Conservation (phyloP, 1,139 yeast genomes). For the Arxiozyma telluris region DNA sequence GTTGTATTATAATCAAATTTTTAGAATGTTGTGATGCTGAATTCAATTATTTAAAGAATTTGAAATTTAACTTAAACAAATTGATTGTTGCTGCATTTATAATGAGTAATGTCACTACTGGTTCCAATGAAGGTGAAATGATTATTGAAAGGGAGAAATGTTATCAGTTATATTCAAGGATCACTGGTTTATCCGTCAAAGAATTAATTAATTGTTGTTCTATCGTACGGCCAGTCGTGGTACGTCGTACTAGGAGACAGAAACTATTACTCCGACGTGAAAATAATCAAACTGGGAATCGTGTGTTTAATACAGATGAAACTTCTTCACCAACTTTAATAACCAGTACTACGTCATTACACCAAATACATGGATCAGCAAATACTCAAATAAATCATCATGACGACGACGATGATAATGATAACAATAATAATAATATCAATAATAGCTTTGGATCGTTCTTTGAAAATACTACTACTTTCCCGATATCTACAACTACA, state of each 20-base stretch:
- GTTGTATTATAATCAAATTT: slow-evolving; percentile 22
- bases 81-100: slow-evolving; percentile 19
- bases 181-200: slow-evolving; percentile 17
- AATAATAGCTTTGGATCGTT: not conserved
- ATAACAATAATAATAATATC: too few species aligned
- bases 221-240: slow-evolving; percentile 20
- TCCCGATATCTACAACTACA: not conserved
- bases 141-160: slow-evolving; percentile 14
- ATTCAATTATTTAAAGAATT: slow-evolving; percentile 16
- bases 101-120: slow-evolving; percentile 14
- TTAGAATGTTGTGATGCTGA: slow-evolving; percentile 16
- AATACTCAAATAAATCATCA: not conserved
- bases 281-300: not conserved
- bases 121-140: slow-evolving; percentile 10
- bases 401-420: too few species aligned
- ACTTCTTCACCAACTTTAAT: not conserved
- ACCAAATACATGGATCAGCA: not conserved
- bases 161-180: slow-evolving; percentile 12
- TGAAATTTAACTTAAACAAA: slow-evolving; percentile 17
- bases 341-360: slow-evolving; percentile 1
- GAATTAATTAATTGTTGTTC: slow-evolving; percentile 22
- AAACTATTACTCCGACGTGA: slow-evolving; percentile 1
- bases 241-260: slow-evolving; percentile 14
- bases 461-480: not conserved
- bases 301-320: not conserved